Percentiles rank a stretch among this genome's conserved stretches.
Conservation (phyloP, 2,329 filamentous ascomycete species). For the Thielaviopsis euricoi region DNA sequence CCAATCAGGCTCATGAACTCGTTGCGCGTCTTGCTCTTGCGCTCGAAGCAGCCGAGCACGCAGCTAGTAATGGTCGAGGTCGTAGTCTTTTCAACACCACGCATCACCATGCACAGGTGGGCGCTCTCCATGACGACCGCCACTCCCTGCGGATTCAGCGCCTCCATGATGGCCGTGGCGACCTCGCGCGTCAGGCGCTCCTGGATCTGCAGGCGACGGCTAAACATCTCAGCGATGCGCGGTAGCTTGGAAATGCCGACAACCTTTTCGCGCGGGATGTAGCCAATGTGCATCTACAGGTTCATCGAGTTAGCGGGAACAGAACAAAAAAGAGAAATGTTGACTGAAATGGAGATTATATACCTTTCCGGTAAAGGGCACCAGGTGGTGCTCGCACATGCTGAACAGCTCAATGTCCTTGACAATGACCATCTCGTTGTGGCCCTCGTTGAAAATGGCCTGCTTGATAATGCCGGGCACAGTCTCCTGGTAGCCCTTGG, state of each 20-base stretch:
- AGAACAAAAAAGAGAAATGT: neutral
- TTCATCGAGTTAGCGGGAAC: neutral
- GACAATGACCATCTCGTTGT: slow-evolving; percentile 94
- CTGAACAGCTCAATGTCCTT: slow-evolving; percentile 95
- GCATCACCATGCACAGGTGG: slow-evolving; percentile 98
- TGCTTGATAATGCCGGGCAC: slow-evolving; percentile 80
- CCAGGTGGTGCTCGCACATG: slow-evolving; percentile 91
- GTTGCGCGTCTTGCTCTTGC: slow-evolving; percentile 81
- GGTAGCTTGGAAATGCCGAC: slow-evolving; percentile 93
- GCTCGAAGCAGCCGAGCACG: slow-evolving; percentile 90
- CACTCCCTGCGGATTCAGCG: slow-evolving; percentile 84
- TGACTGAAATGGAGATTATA: slow-evolving; percentile 9
- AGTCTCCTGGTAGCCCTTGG: slow-evolving; percentile 93
- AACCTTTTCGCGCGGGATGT: slow-evolving; percentile 81
- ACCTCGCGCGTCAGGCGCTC: slow-evolving; percentile 94
- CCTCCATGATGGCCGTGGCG: slow-evolving; percentile 80
- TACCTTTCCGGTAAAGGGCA: slow-evolving; percentile 91
- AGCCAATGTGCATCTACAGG: slow-evolving; percentile 88
- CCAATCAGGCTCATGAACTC: slow-evolving; percentile 77
- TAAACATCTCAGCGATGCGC: slow-evolving; percentile 93
- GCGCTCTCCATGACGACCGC: slow-evolving; percentile 95
- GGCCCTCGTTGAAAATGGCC: slow-evolving; percentile 89
- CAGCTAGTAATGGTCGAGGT: slow-evolving; percentile 88
- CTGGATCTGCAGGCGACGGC: slow-evolving; percentile 83
- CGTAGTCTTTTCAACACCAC: slow-evolving; percentile 85